These are phyloP conservation scores for Fusarium goolgardi DNA, from an alignment of 2,329 filamentous ascomycete genomes.

Conservation along the genomic window DNA sequence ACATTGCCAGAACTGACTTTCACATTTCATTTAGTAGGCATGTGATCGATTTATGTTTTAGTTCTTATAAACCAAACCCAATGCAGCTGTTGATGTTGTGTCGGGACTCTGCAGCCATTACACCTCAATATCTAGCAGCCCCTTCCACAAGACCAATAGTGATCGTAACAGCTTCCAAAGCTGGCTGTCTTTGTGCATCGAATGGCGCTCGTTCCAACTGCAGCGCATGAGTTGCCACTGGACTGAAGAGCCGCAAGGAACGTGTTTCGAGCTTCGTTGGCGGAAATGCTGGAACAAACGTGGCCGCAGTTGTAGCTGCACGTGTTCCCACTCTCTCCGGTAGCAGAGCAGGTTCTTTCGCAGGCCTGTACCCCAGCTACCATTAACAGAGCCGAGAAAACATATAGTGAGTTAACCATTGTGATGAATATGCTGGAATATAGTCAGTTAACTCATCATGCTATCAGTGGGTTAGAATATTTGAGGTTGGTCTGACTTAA, in stretches of 20 bases:
- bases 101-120: background rate
- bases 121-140: background rate
- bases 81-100: background rate
- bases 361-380: slow-evolving; percentile 2
- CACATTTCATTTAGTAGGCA: accelerated
- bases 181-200: slow-evolving; percentile 7
- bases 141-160: slow-evolving; percentile 6
- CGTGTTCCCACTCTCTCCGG: background rate
- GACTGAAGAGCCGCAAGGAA: slow-evolving; percentile 10
- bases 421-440: background rate
- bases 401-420: background rate
- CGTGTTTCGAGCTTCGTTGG: slow-evolving; percentile 9
- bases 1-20: too few relatives aligned
- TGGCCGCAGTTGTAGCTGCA: slow-evolving; percentile 12
- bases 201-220: slow-evolving; percentile 3
- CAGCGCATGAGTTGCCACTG: slow-evolving; percentile 5
- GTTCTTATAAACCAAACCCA: too few relatives aligned
- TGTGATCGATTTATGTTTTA: too few relatives aligned
- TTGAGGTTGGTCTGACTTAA: too few relatives aligned
- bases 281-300: background rate
- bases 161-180: slow-evolving; percentile 19
- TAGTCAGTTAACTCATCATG: background rate
- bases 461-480: too few relatives aligned
- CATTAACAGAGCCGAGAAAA: background rate
- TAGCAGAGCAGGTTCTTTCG: slow-evolving; percentile 6